Percentiles rank a stretch among this genome's conserved stretches.
Evolutionary conservation across 139 green algal genomes (phyloP).

Genomic region (Chlorella sorokiniana): DNA sequence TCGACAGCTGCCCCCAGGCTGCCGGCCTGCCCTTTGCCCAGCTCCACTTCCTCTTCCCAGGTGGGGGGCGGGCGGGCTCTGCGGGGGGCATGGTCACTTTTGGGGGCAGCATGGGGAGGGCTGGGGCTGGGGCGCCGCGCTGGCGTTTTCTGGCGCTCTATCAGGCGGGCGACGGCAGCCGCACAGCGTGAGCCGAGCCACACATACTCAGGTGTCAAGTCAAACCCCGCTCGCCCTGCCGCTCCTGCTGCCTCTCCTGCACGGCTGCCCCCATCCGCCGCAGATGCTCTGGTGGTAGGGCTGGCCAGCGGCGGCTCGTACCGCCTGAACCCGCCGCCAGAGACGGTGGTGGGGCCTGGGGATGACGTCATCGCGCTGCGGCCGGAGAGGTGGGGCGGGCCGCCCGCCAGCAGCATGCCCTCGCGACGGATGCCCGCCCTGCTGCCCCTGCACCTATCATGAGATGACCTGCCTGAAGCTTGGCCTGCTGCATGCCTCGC

Average conservation of each 20-base stretch:
- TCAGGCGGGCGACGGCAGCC: no score
- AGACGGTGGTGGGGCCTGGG: not conserved
- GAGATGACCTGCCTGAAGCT: no score
- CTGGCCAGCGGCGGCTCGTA: not conserved
- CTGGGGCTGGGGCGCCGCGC: not conserved
- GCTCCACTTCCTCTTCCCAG: constrained; percentile 32
- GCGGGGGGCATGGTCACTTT: not conserved
- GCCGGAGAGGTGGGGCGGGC: constrained; percentile 1
- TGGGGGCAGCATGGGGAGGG: not conserved
- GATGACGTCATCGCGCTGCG: constrained; percentile 52
- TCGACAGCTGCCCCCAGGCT: constrained; percentile 34
- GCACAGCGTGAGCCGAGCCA: no score
- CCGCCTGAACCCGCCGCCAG: constrained; percentile 15
- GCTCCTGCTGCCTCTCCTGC: not conserved
- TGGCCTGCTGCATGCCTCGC: no score
- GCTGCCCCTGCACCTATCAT: not conserved
- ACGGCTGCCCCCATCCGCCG: not conserved
- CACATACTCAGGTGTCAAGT: no score
- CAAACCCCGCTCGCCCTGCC: not conserved
- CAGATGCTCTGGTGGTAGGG: constrained; percentile 36
- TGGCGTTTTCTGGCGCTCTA: no score
- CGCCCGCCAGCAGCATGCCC: not conserved
- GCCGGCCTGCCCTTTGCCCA: constrained; percentile 32
- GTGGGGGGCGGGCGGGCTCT: not conserved
- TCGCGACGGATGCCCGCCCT: not conserved